Base-by-base conservation (phyloP, 371 early-diverging fungal genomes). In the Circinella minor region DNA sequence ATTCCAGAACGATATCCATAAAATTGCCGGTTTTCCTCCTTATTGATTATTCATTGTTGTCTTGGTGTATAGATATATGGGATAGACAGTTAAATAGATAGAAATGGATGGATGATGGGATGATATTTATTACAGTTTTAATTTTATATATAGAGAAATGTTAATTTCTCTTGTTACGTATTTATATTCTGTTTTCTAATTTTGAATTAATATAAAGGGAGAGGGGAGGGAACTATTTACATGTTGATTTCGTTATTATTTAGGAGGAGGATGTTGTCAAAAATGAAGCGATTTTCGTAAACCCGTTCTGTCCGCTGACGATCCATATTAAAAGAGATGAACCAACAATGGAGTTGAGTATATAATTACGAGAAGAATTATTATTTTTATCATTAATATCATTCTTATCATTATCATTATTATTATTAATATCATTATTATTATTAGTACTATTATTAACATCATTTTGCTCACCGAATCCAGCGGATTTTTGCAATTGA, bases 311-410 rank as follows among this genome's bases (percentile, higher is more conserved):
- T 20, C 70, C 70, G 47, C 64, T 36, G 13, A 51, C 46, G n/a
- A 69, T 39, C 70, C 70, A 69, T 20, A 69, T 43, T 17, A 63
- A 36, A 10, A 69, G 39, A 6, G 63, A 48, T 36, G 70, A 63
- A 36, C 63, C 70, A 57, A 69, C 51, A 36, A 57, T 15, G 14
- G 63, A 43, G 38, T 63, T 69, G 65, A 69, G 63, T 17, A 69
- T n/a, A 4, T 37, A 54, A 20, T 64, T 63, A 38, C 55, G 51
- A 51, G 51, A 13, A 51, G 51, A 34, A 18, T 13, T 38, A 38
- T 38, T 36, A 3, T 10, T 14, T 37, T 17, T 4, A 61, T 61
- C 14, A 51, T 14, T 51, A 43, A 9, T 9, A 43, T 3, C 9
- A 43, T 6, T 43, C 6, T 43, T 43, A 43, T 43, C 43, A 1